phyloP scores from a whole-genome alignment of 2,329 filamentous ascomycete genomes.

The Zymoseptoria crescenta region DNA sequence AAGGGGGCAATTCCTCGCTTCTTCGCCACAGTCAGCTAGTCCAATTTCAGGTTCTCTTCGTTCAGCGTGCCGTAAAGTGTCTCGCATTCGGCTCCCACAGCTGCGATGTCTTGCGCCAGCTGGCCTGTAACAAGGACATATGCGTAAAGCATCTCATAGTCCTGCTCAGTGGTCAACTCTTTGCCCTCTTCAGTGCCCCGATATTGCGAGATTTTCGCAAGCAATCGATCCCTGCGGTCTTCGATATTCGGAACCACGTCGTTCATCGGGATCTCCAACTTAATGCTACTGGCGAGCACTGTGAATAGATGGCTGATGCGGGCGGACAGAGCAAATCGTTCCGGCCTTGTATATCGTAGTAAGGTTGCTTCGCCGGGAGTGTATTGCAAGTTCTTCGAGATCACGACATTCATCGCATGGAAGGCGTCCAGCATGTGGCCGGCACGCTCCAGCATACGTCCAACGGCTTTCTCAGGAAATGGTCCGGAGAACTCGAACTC shows the following conservation, averaged over 20 bases:
- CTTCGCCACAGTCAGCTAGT: conserved; percentile 26
- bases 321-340: conserved; percentile 73
- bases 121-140: conserved; percentile 62
- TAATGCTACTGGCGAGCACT: conserved; percentile 86
- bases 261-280: conserved; percentile 86
- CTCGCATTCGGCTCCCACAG: conserved; percentile 33
- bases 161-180: conserved; percentile 56
- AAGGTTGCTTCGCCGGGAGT: conserved; percentile 75
- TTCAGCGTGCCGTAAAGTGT: conserved; percentile 53
- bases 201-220: conserved; percentile 84
- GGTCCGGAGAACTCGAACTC: conserved; percentile 86
- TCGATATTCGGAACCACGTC: conserved; percentile 80
- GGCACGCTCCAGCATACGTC: conserved; percentile 68
- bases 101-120: conserved; percentile 26
- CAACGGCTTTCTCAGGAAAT: conserved; percentile 68
- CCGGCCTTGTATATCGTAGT: conserved; percentile 67
- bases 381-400: conserved; percentile 67
- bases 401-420: conserved; percentile 91
- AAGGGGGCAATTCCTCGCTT: no score
- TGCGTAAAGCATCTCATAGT: conserved; percentile 88
- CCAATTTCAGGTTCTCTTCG: conserved; percentile 53
- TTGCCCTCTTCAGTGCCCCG: conserved; percentile 56
- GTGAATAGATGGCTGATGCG: conserved; percentile 82
- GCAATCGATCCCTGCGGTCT: conserved; percentile 68
- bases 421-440: conserved; percentile 85